Conservation (phyloP, 805 yeast species). For the Pichia manshurica region DNA sequence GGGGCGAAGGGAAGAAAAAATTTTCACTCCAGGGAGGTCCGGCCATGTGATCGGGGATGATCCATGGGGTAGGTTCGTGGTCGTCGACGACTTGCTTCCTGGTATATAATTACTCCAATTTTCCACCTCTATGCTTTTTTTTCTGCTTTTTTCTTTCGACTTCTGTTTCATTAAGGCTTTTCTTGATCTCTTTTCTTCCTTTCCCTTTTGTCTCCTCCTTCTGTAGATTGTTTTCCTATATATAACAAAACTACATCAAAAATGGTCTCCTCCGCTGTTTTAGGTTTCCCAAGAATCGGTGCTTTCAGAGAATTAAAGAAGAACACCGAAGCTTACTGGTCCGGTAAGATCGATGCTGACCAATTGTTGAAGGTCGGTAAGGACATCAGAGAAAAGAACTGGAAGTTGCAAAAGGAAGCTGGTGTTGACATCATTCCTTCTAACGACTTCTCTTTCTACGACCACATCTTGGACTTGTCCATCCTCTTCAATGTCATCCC, state of each 20-base stretch:
- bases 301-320: slow-evolving; percentile 99
- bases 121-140: background rate
- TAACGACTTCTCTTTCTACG: slow-evolving; percentile 97
- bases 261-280: slow-evolving; percentile 95
- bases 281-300: slow-evolving; percentile 99
- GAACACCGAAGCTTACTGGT: slow-evolving; percentile 99
- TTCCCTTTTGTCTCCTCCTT: background rate
- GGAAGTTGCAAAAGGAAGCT: slow-evolving; percentile 95
- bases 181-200: background rate
- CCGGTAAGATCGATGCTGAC: slow-evolving; percentile 82
- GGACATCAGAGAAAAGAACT: slow-evolving; percentile 91
- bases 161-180: background rate
- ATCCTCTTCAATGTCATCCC: slow-evolving; percentile 93
- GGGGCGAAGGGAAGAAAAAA: background rate
- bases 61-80: background rate
- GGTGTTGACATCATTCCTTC: slow-evolving; percentile 97
- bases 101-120: too few relatives aligned
- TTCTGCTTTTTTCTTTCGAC: background rate
- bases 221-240: slow-evolving; percentile 1
- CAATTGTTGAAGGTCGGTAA: slow-evolving; percentile 89
- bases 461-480: slow-evolving; percentile 91
- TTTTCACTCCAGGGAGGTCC: background rate
- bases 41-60: too few relatives aligned
- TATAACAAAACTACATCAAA: slow-evolving; percentile 15
- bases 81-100: background rate